Base-by-base conservation (phyloP, 192 early-diverging fungal genomes). In the Phlyctochytrium planicorne region DNA sequence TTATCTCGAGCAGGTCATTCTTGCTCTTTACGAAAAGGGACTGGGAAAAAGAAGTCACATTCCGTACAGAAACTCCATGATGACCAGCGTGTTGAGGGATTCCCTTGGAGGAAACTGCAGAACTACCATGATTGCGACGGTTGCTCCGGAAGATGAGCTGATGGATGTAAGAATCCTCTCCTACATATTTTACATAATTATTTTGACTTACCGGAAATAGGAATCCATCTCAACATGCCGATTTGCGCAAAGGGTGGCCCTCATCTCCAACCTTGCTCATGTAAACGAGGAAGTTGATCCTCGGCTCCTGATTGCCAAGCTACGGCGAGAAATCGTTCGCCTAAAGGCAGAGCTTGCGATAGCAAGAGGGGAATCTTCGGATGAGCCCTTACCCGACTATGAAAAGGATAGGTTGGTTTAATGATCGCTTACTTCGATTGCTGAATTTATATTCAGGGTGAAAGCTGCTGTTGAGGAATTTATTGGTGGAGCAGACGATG, bases 201-300 rank as follows among this genome's bases (percentile, higher is more conserved):
- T 24, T 73, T 67, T 29, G 3, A 29, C 3, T n/a, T n/a, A n/a
- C n/a, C n/a, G n/a, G n/a, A n/a, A n/a, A n/a, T n/a, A 84, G 78
- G 86, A 88, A 81, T 84, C 81, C 47, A 87, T 88, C 14, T 84
- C 85, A n/a, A 88, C 84, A 0, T 88, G 86, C 53, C 72, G 86
- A 20, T 88, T 88, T 67, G 83, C 86, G 2, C 82, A 87, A 62
- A 74, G 86, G 3, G 86, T 88, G 0, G 84, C 86, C 3, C 65
- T 86, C 57, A 83, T 87, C 30, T 64, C 78, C 30, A 88, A 88
- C 68, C 68, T 67, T 29, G 81, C 77, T 12, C 63, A 59, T 23
- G 59, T 86, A 29, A 87, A 87, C 62, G 84, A 87, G 67, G 82
- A 88, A 62, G 29, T 88, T 20, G 86, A 88, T 65, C 86, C 86